Percentiles rank a stretch among this genome's conserved stretches.
phyloP scores from a whole-genome alignment of 2,329 filamentous ascomycete species.

The Colletotrichum zoysiae region DNA sequence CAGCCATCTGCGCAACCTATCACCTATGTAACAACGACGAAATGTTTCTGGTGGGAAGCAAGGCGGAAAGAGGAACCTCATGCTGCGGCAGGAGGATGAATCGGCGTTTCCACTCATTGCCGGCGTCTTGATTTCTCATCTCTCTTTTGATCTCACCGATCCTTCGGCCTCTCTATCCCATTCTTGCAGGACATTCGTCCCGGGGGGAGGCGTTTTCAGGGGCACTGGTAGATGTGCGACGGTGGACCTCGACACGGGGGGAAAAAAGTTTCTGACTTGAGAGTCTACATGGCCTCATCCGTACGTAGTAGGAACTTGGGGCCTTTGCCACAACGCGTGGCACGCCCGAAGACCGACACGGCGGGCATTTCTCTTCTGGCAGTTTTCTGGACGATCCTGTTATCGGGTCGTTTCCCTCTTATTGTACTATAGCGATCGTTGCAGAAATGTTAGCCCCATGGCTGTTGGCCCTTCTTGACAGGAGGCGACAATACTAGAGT shows the following conservation, averaged over 20 bases:
- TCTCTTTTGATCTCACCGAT: conserved; percentile 32
- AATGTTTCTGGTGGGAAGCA: conserved; percentile 31
- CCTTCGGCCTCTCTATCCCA: conserved; percentile 16
- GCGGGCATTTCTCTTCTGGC: conserved; percentile 27
- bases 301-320: conserved; percentile 5
- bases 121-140: conserved; percentile 40
- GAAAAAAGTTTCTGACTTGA: conserved; percentile 37
- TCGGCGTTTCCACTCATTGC: conserved; percentile 43
- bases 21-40: conserved; percentile 42
- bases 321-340: not conserved
- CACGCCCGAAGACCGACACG: not conserved
- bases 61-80: conserved; percentile 23
- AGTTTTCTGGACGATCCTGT: conserved; percentile 10
- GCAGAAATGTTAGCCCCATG: conserved; percentile 37
- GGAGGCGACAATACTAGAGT: conserved; percentile 20
- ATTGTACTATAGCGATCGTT: conserved; percentile 42
- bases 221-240: conserved; percentile 32
- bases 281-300: conserved; percentile 14
- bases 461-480: conserved; percentile 20
- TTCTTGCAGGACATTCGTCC: conserved; percentile 29
- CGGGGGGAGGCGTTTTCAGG: conserved; percentile 35
- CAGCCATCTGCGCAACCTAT: conserved; percentile 31
- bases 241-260: conserved; percentile 30
- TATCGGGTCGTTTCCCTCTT: conserved; percentile 14
- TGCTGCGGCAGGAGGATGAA: conserved; percentile 31